phyloP scores from a whole-genome alignment of 257 asterid genomes.

The Solanum tacnaense region DNA sequence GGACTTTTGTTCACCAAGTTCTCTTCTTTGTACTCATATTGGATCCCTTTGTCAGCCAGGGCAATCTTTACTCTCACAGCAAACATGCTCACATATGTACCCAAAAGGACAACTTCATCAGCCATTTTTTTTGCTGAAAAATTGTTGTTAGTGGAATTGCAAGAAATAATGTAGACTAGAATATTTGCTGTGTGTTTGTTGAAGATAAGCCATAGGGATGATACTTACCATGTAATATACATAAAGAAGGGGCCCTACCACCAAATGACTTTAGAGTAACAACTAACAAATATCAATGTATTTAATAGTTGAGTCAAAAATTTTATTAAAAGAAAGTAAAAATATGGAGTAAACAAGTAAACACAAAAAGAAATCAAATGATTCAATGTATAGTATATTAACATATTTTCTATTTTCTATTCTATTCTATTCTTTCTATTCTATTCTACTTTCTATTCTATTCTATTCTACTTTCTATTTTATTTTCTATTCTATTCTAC shows the following conservation, averaged over 20 bases:
- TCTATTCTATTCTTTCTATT: no score
- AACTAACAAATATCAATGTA: no score
- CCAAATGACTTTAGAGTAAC: neutral
- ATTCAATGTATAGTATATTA: no score
- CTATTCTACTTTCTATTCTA: no score
- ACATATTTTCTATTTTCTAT: no score
- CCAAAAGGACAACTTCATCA: conserved; percentile 8
- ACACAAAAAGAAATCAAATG: no score
- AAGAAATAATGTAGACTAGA: neutral
- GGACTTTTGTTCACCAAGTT: conserved; percentile 2
- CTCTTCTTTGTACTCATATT: conserved; percentile 9
- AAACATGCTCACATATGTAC: conserved; percentile 11
- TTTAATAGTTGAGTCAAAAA: fast-evolving
- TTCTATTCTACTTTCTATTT: no score
- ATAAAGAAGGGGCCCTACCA: neutral
- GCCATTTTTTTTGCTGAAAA: neutral
- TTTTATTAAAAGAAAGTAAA: no score
- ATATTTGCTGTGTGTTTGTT: neutral
- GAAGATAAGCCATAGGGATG: neutral
- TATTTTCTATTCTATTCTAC: no score
- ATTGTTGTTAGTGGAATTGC: neutral
- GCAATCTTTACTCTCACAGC: conserved; percentile 19
- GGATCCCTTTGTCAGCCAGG: conserved; percentile 12
- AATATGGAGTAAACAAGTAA: no score
- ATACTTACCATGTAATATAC: neutral